A percentile compares a stretch with the other conserved stretches of the same genome.
These are phyloP conservation scores for Pythium pyrilobum DNA, from an alignment of 352 stramenopile genomes.

Conservation along the genomic window DNA sequence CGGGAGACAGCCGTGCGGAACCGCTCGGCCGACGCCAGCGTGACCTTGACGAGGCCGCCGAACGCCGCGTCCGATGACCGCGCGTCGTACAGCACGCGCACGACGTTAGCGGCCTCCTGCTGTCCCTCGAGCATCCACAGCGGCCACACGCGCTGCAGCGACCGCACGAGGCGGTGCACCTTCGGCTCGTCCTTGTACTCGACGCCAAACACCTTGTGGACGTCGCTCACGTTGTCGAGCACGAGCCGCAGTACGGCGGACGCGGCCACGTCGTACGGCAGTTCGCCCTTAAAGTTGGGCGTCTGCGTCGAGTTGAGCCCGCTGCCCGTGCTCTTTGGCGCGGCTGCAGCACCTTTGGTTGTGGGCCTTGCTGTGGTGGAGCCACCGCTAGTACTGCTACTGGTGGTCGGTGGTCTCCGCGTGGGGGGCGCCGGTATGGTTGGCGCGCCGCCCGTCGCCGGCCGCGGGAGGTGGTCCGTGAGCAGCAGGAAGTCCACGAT, in stretches of 20 bases:
- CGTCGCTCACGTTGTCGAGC: slow-evolving; percentile 44
- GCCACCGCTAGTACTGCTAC: neutral
- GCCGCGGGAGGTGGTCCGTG: slow-evolving; percentile 29
- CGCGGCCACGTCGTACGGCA: slow-evolving; percentile 38
- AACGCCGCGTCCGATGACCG: slow-evolving; percentile 62
- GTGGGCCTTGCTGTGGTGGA: neutral
- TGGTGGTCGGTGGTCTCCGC: slow-evolving; percentile 3
- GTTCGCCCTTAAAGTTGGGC: slow-evolving; percentile 62
- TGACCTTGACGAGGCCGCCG: slow-evolving; percentile 55
- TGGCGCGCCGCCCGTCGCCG: neutral
- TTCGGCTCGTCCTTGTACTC: slow-evolving; percentile 57
- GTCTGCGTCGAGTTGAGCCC: slow-evolving; percentile 38
- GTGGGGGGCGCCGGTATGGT: slow-evolving; percentile 1
- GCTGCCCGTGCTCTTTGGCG: slow-evolving; percentile 10
- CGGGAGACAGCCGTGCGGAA: slow-evolving; percentile 40
- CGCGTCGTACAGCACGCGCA: slow-evolving; percentile 60
- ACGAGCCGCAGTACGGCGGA: slow-evolving; percentile 35
- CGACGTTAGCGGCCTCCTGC: slow-evolving; percentile 47
- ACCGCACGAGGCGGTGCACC: slow-evolving; percentile 52
- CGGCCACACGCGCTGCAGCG: slow-evolving; percentile 55
- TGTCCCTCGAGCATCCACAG: slow-evolving; percentile 72
- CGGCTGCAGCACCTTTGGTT: neutral
- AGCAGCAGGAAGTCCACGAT: slow-evolving; percentile 67
- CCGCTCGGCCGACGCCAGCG: slow-evolving; percentile 30
- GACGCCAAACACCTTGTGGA: slow-evolving; percentile 60